Evolutionary conservation across 345 rosid species (phyloP).

Genomic region (Eucalyptus erythrocorys): DNA sequence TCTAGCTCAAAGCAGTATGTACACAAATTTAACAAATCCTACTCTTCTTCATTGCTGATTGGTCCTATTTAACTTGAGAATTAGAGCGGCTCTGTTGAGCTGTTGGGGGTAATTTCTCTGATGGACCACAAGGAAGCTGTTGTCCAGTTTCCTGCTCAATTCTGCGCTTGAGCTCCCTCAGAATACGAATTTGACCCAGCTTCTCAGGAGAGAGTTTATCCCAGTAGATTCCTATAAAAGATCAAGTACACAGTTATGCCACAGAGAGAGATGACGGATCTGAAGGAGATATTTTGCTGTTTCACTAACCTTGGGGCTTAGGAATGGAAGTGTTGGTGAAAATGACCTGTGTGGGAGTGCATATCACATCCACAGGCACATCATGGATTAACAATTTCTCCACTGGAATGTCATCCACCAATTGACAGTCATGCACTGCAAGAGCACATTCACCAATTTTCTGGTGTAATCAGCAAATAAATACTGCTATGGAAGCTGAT

Average conservation of each 20-base stretch:
- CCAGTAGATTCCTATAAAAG: constrained; percentile 61
- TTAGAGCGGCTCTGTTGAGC: constrained; percentile 24
- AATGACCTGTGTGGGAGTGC: constrained; percentile 77
- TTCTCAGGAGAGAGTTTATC: constrained; percentile 77
- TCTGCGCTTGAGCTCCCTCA: constrained; percentile 59
- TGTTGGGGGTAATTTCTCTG: constrained; percentile 65
- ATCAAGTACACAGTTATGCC: neutral
- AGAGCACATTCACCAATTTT: neutral
- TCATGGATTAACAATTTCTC: constrained; percentile 83
- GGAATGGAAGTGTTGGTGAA: constrained; percentile 55
- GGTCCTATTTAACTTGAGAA: neutral
- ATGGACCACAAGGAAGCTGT: constrained; percentile 58
- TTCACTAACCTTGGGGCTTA: constrained; percentile 67
- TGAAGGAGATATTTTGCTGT: neutral
- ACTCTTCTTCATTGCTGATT: neutral
- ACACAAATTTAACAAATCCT: neutral
- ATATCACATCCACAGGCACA: constrained; percentile 84
- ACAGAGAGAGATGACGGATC: neutral
- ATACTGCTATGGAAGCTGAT: neutral
- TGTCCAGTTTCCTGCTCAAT: constrained; percentile 59
- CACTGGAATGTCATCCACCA: constrained; percentile 66
- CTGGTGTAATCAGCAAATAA: neutral
- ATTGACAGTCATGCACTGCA: constrained; percentile 82
- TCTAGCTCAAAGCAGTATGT: neutral
- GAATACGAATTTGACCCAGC: constrained; percentile 61